A percentile compares a stretch with the other conserved stretches of the same genome.
Conservation (phyloP, 352 stramenopile species). For the Pythium insidiosum region DNA sequence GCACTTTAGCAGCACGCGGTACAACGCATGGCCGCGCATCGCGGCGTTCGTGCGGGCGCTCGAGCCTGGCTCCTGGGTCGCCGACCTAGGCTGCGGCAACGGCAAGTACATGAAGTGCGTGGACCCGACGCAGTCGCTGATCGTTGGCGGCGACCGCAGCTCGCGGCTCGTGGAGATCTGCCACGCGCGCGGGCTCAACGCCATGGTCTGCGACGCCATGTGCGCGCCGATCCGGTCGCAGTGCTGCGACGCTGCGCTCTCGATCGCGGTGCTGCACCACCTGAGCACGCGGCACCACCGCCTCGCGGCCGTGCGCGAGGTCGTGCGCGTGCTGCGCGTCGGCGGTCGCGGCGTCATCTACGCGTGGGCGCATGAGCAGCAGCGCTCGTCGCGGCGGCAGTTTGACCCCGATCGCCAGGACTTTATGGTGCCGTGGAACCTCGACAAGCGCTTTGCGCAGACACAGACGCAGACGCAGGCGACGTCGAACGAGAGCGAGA, state of each 20-base stretch:
- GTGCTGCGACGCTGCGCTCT: constrained; percentile 72
- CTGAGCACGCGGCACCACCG: constrained; percentile 68
- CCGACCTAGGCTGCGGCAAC: constrained; percentile 81
- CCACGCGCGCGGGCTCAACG: constrained; percentile 41
- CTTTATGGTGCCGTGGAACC: constrained; percentile 86
- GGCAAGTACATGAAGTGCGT: constrained; percentile 88
- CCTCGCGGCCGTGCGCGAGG: constrained; percentile 61
- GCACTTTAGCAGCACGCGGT: constrained; percentile 83
- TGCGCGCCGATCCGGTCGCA: constrained; percentile 61
- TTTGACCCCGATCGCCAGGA: constrained; percentile 68
- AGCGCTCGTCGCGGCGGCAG: constrained; percentile 58
- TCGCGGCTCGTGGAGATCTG: constrained; percentile 60
- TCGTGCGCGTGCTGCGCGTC: constrained; percentile 66
- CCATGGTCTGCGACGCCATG: constrained; percentile 70
- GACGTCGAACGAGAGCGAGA: constrained; percentile 1
- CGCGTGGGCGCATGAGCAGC: constrained; percentile 83
- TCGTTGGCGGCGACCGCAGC: constrained; percentile 65
- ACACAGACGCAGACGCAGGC: neutral
- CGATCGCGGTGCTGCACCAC: constrained; percentile 82
- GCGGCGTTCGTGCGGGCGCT: constrained; percentile 55
- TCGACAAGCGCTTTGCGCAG: constrained; percentile 63
- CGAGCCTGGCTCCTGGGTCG: constrained; percentile 49
- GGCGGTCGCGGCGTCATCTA: constrained; percentile 74
- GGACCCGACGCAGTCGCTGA: constrained; percentile 27
- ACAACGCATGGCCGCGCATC: constrained; percentile 77